Evolutionary conservation across 164 flowering plant genomes (phyloP).

Genomic region (Cinnamomum micranthum): DNA sequence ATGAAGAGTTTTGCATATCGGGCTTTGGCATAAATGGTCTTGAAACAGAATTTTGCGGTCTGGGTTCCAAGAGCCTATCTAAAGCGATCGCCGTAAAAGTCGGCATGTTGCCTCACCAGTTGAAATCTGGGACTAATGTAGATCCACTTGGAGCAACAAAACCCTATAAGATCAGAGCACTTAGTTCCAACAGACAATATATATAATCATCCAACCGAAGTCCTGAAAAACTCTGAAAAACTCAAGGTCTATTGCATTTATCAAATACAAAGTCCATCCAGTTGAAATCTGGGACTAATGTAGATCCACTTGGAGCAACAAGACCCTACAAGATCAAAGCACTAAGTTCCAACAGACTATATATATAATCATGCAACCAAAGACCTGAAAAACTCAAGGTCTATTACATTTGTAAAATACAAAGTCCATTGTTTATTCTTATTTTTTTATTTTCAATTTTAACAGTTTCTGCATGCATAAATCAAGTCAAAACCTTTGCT

Average conservation of each 20-base stretch:
- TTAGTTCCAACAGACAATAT: background rate
- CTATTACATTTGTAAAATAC: too few relatives aligned
- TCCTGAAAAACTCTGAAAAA: background rate
- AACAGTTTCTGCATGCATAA: too few relatives aligned
- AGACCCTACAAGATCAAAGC: conserved; percentile 3
- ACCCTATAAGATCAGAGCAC: conserved; percentile 3
- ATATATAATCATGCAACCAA: too few relatives aligned
- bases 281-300: background rate
- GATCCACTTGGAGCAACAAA: background rate
- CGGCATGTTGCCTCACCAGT: conserved; percentile 44
- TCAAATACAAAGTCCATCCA: background rate
- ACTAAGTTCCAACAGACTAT: background rate
- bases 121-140: background rate
- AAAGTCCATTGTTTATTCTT: too few relatives aligned
- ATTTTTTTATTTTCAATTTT: too few relatives aligned
- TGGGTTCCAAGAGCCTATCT: conserved; percentile 70
- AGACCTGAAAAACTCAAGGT: background rate
- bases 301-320: background rate
- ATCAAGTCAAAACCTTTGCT: too few relatives aligned
- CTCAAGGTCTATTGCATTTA: background rate
- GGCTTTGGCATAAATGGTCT: conserved; percentile 6
- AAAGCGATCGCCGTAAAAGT: conserved; percentile 66
- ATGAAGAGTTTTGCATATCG: conserved; percentile 9
- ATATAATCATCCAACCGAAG: background rate
- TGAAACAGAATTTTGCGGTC: conserved; percentile 25